Percentiles rank a stretch among this genome's conserved stretches.
Conservation (phyloP, 169 alveolate genomes). For the Plasmodium reichenowi region DNA sequence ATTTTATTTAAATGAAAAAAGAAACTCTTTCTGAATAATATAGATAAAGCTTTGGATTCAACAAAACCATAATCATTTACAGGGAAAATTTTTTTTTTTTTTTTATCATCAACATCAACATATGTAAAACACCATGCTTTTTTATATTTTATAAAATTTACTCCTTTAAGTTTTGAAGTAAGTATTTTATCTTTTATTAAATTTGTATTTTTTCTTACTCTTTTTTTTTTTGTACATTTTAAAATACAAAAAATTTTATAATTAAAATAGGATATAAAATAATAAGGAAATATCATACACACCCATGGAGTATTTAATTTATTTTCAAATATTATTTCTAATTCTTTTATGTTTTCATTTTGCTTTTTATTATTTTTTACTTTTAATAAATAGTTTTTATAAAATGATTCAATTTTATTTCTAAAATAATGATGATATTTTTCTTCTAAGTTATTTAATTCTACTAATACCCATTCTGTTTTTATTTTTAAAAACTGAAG, state of each 20-base stretch:
- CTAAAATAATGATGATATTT: conserved; percentile 51
- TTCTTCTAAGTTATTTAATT: conserved; percentile 30
- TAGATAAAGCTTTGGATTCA: conserved; percentile 81
- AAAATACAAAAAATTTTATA: conserved; percentile 33
- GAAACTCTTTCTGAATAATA: conserved; percentile 44
- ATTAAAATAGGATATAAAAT: conserved; percentile 25
- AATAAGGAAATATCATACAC: conserved; percentile 65
- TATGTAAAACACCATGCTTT: conserved; percentile 82
- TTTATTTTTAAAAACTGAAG: conserved; percentile 24
- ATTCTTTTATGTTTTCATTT: conserved; percentile 15
- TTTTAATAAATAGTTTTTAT: conserved; percentile 40
- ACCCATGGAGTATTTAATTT: conserved; percentile 45
- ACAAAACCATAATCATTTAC: conserved; percentile 79
- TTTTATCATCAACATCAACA: conserved; percentile 79
- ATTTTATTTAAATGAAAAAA: conserved; percentile 51
- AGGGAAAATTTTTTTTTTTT: conserved; percentile 79
- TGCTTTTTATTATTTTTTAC: neutral
- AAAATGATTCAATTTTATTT: conserved; percentile 46
- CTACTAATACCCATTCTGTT: conserved; percentile 67
- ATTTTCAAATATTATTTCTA: conserved; percentile 47
- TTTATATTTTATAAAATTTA: conserved; percentile 78
- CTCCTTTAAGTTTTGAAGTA: conserved; percentile 65
- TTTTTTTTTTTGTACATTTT: conserved; percentile 18
- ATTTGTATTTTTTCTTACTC: neutral
- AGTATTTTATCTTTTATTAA: conserved; percentile 28